Evolutionary conservation across 2,329 filamentous ascomycete genomes (phyloP), one percentile per base, ranked within the genome.

Genomic region (Trematosphaeria pertusa): DNA sequence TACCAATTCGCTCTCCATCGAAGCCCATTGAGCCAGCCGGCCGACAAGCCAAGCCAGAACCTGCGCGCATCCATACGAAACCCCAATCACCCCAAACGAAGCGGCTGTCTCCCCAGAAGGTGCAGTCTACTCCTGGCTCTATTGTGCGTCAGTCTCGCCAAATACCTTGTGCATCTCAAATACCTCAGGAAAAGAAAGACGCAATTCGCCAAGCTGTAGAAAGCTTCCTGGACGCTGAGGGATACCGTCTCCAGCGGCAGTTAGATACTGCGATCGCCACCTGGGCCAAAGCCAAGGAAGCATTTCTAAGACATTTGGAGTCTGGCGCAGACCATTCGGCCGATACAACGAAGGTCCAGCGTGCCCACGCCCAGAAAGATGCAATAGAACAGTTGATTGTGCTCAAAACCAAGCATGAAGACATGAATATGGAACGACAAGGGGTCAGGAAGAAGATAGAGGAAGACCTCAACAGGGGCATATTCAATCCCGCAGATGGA

Each of bases 391-490:
- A 61, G 18, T 42, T 72, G 33, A 49, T 61, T 1, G 11, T 21
- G 5, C 32, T 69, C 15, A 62, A 62, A 12, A 26, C 28, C 5
- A 52, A 51, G 20, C 52, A 66, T 33, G 51, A 62, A 3, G 45
- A 58, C 15, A 35, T 62, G 20, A 46, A 43, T 33, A 20, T 38
- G 5, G 55, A 62, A 42, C 54, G 61, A 21, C 52, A 59, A 28
- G 46, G 52, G 10, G 40, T 68, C 11, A 63, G 61, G 38, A 53
- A 52, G 14, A 66, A 67, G 38, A 60, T 71, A n/a, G 58, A 65
- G 14, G 55, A 64, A 31, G 65, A 65, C 31, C 43, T 70, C 6
- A 55, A 67, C 28, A 55, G 56, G 0, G 67, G 63, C 12, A 50
- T 60, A 5, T 62, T 66, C 31, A 59, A 65, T 19, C 47, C 49